Evolutionary conservation across 768 basidiomycete species (phyloP), one percentile per base, ranked within the genome.

Genomic region (Leucocoprinus sp.): DNA sequence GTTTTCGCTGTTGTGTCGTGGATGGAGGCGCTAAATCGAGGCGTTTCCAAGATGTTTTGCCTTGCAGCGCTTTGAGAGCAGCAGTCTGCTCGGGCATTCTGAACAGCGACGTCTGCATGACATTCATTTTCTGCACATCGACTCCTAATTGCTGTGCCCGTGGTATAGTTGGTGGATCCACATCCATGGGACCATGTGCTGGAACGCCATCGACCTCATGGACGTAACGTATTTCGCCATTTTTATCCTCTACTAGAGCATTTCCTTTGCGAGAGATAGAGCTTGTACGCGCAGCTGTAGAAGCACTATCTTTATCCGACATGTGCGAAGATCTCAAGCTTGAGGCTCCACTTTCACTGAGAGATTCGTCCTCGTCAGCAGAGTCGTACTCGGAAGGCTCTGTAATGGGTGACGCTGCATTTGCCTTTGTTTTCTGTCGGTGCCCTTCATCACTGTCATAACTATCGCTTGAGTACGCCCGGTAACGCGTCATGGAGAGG

Each of bases 81-180:
- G 75, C 83, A 11, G 76, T 81, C 55, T 84, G 82, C 58, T 87
- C 84, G 11, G 82, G 82, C 59, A 78, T 70, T 36, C 82, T 75
- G 58, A 95, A 95, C 42, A 95, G 65, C 26, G 86, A 84, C 0
- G 86, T 80, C 56, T 95, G 92, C 92, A 95, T 95, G 43, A 93
- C 87, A 56, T 91, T 86, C 73, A 93, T 80, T 64, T 82, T 84
- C 60, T 89, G 87, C 11, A 82, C 74, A 59, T 93, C 89, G n/a
- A 93, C 69, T 4, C 85, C 84, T 21, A 82, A 60, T 41, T 77
- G 77, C 37, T 81, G 73, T 11, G 82, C 78, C 84, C 86, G 87
- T 29, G 84, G 77, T 43, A 79, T 76, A 35, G 79, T 67, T 5
- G 72, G 70, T 5, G 75, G 64, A 49, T 78, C 75, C 2, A 61